These are phyloP conservation scores for Debaryomyces coudertii DNA, from an alignment of 1,139 yeast genomes.

Conservation along the genomic window DNA sequence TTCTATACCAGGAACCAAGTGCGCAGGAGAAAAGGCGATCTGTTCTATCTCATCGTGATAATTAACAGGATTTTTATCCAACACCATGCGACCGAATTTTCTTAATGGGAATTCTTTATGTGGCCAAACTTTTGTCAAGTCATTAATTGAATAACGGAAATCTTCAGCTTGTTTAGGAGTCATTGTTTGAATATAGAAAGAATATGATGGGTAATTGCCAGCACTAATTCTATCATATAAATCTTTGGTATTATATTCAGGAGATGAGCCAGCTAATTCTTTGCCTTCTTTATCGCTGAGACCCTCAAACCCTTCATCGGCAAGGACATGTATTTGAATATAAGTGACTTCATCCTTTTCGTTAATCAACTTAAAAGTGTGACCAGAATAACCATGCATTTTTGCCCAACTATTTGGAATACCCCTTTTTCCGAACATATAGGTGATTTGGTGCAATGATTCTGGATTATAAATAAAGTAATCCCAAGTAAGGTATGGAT, in stretches of 20 bases:
- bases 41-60: conserved; percentile 64
- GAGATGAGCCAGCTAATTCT: conserved; percentile 58
- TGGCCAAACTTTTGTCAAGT: conserved; percentile 69
- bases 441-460: conserved; percentile 63
- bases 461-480: conserved; percentile 66
- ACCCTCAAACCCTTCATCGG: conserved; percentile 67
- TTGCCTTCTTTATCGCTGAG: conserved; percentile 60
- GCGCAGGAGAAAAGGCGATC: conserved; percentile 62
- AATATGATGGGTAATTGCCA: conserved; percentile 67
- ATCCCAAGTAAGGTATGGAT: conserved; percentile 69
- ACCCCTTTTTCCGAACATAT: conserved; percentile 71
- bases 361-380: conserved; percentile 72
- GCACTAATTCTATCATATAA: conserved; percentile 59
- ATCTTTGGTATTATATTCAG: conserved; percentile 64
- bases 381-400: conserved; percentile 80
- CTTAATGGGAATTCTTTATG: conserved; percentile 60
- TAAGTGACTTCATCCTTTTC: conserved; percentile 64
- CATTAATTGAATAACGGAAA: conserved; percentile 61
- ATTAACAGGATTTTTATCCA: conserved; percentile 59
- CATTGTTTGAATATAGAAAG: conserved; percentile 71
- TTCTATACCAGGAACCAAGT: conserved; percentile 62
- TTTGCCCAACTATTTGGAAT: conserved; percentile 66
- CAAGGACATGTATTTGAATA: conserved; percentile 65
- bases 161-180: conserved; percentile 69
- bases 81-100: conserved; percentile 56